Evolutionary conservation across 805 yeast species (phyloP).

Genomic region (Candida germanica): DNA sequence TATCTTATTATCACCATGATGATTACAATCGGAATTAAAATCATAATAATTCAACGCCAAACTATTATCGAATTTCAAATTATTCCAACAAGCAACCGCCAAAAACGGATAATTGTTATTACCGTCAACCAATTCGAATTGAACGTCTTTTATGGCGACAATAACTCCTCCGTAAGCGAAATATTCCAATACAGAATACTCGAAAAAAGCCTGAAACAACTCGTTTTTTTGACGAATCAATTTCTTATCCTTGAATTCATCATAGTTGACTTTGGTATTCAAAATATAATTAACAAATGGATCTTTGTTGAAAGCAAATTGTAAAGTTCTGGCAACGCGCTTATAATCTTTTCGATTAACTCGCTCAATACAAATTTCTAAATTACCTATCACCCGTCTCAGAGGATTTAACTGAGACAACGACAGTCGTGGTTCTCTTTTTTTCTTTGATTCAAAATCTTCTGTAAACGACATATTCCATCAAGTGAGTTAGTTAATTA

Average conservation of each 20-base stretch:
- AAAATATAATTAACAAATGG: conserved; percentile 49
- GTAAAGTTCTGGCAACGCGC: conserved; percentile 53
- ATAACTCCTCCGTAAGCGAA: conserved; percentile 50
- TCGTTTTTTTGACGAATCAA: conserved; percentile 18
- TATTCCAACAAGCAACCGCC: conserved; percentile 52
- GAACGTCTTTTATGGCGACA: conserved; percentile 46
- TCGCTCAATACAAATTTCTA: conserved; percentile 18
- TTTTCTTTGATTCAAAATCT: conserved; percentile 29
- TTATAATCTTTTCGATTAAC: conserved; percentile 44
- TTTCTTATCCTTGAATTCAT: conserved; percentile 30
- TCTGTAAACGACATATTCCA: conserved; percentile 21
- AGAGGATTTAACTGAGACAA: conserved; percentile 28
- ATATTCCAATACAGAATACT: conserved; percentile 50
- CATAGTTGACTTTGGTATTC: conserved; percentile 37
- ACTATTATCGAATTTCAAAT: conserved; percentile 16
- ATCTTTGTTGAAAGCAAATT: conserved; percentile 53
- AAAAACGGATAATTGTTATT: conserved; percentile 40
- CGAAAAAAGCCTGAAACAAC: conserved; percentile 50
- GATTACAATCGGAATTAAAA: conserved; percentile 3
- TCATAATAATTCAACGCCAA: conserved; percentile 11
- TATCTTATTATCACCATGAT: conserved; percentile 6
- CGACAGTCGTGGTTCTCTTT: conserved; percentile 38
- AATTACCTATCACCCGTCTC: conserved; percentile 14
- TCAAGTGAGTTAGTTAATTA: too few species aligned
- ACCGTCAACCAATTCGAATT: conserved; percentile 30